phyloP scores from a whole-genome alignment of 2,329 filamentous ascomycete genomes.

The Phialemonium atrogriseum region DNA sequence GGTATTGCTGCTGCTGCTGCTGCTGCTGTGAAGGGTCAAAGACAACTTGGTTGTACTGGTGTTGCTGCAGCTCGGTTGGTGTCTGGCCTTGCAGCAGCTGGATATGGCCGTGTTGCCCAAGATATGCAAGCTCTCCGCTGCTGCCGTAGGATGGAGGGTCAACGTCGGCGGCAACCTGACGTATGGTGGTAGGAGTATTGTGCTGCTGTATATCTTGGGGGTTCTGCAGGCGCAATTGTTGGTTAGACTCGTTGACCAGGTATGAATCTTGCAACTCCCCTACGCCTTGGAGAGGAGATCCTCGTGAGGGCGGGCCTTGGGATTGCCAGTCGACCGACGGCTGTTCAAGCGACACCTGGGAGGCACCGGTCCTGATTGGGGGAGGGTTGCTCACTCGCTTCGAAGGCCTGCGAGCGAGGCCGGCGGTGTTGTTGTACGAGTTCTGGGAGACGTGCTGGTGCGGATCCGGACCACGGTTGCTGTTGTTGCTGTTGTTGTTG shows the following conservation, averaged over 20 bases:
- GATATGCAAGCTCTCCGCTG: slow-evolving; percentile 33
- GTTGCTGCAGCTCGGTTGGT: slow-evolving; percentile 28
- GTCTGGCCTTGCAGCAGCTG: slow-evolving; percentile 26
- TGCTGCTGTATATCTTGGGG: slow-evolving; percentile 26
- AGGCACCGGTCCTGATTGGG: slow-evolving; percentile 33
- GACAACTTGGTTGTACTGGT: slow-evolving; percentile 26
- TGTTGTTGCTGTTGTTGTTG: slow-evolving; percentile 30
- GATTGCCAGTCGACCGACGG: slow-evolving; percentile 25
- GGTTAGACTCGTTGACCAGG: slow-evolving; percentile 29
- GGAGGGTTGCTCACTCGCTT: slow-evolving; percentile 45
- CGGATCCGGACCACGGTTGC: slow-evolving; percentile 17
- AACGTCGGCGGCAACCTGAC: slow-evolving; percentile 36
- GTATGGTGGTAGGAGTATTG: slow-evolving; percentile 31
- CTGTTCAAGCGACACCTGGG: slow-evolving; percentile 28
- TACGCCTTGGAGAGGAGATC: slow-evolving; percentile 36
- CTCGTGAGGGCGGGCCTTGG: slow-evolving; percentile 22
- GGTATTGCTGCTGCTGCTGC: slow-evolving; percentile 20
- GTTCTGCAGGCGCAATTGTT: slow-evolving; percentile 29
- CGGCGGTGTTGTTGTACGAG: slow-evolving; percentile 40
- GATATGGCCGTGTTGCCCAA: slow-evolving; percentile 28
- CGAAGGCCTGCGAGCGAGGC: slow-evolving; percentile 45
- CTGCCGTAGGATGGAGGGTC: slow-evolving; percentile 34
- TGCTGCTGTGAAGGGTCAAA: slow-evolving; percentile 34
- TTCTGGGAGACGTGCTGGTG: slow-evolving; percentile 19
- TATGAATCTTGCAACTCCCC: slow-evolving; percentile 27